Evolutionary conservation across 169 alveolate species (phyloP), one percentile per base, ranked within the genome.

Genomic region (Babesia ovata): DNA sequence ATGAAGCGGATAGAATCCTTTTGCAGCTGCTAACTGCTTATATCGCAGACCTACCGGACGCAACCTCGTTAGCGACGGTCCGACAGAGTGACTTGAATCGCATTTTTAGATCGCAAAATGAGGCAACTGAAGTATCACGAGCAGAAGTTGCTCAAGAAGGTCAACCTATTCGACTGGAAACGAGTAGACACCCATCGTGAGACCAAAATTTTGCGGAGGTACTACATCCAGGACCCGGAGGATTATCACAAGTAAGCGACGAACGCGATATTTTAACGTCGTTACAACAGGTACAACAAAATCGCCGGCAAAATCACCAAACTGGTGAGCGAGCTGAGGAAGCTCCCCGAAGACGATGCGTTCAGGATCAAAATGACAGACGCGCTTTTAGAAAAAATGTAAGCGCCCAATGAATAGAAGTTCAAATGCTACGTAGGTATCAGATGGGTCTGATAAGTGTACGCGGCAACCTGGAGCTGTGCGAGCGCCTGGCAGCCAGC

Each of bases 101-200:
- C 10, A 33, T 4, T 7, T 10, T 26, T 22, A 4, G 0, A 11
- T 16, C 49, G 0, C 22, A 74, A 77, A 76, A 98, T 98, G 99
- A 93, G 99, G 90, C 93, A 96, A 87, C 93, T 98, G 65, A 98
- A 97, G 88, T 94, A 90, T 86, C 99, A 98, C 66, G 99, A 98
- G 94, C 96, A 96, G 86, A 98, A 97, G 86, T 87, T 98, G 45
- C 86, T 97, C 60, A 97, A 96, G 91, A 96, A 96, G 91, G 98
- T 95, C 33, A 97, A 98, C 90, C 94, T 97, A 45, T 95, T 92
- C 79, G 96, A 95, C 79, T 98, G 99, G 99, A 98, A 96, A 83
- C 94, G 94, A 49, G 90, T 90, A 24, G 91, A 92, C 53, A 93
- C 95, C 70, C 84, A 85, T 62, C 86, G 98, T 49, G 99, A 96